Evolutionary conservation across 495 filamentous ascomycete genomes (phyloP), one percentile per base, ranked within the genome.

Genomic region (Lindgomyces ingoldianus): DNA sequence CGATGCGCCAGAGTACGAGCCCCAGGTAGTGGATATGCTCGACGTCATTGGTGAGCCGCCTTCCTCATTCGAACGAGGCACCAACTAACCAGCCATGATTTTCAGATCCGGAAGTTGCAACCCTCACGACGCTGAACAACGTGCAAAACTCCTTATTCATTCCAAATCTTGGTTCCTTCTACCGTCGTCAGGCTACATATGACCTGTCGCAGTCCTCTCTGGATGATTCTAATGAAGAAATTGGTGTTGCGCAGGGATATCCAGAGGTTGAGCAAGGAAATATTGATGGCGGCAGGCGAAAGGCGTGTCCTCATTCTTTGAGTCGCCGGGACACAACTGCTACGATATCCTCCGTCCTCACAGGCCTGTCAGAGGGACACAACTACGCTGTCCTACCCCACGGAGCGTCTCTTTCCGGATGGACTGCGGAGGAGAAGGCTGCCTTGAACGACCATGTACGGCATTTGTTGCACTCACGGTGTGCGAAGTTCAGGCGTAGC

Each of bases 141-240:
- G 86, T 91, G 9, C 87, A 91, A 57, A 91, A 91, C 68, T 90
- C 87, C 0, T 81, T 91, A 6, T 90, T 91, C 72, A 75, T 91
- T 29, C 88, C 88, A 0, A 85, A 89, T n/a, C 75, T 91, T 21
- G 70, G 75, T 4, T 50, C 61, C 10, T 64, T 69, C 26, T 51
- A 91, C 30, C 90, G 90, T 64, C 82, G 89, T 25, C 79, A 82
- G 60, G 89, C 89, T 27, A 91, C 89, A 2, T 93, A 91, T 68
- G 83, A 83, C 33, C 81, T 92, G n/a, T 84, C 87, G 1, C 80
- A 81, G 19, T 76, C 75, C 3, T 76, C 77, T 4, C 58, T 64
- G 12, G 50, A 51, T 45, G 59, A 66, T 29, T 57, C 68, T 22
- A 54, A 45, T 2, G 29, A 53, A 24, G 14, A 39, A 6, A 29